Evolutionary conservation across 306 rosid genomes (phyloP).

Genomic region (Fagus crenata): DNA sequence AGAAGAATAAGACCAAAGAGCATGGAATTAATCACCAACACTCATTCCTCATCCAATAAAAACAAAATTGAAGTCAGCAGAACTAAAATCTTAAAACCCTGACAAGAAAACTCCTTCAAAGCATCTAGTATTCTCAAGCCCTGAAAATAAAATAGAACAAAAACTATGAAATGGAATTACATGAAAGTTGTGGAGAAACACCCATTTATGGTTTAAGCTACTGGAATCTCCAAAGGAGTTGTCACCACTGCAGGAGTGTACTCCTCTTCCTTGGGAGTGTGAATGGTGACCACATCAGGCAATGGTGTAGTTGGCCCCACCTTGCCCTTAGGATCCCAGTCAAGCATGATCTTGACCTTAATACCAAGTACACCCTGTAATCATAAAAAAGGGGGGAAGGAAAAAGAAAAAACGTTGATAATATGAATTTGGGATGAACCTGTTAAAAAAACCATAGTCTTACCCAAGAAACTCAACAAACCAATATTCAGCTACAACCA

Average conservation of each 20-base stretch:
- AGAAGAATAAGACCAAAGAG: neutral
- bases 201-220: conserved; percentile 19
- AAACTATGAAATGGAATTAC: neutral
- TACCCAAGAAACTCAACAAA: neutral
- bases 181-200: neutral
- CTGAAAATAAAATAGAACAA: neutral
- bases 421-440: neutral
- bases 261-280: conserved; percentile 47
- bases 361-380: conserved; percentile 69
- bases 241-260: conserved; percentile 27
- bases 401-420: neutral
- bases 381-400: neutral
- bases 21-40: neutral
- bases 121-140: neutral
- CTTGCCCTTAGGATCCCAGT: conserved; percentile 83
- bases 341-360: conserved; percentile 80
- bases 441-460: neutral
- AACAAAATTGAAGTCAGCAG: neutral
- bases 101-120: neutral
- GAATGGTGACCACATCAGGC: conserved; percentile 57
- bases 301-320: conserved; percentile 68
- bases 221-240: conserved; percentile 28
- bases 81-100: neutral
- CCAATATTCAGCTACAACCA: neutral
- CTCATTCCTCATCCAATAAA: neutral